Conservation (phyloP, 192 early-diverging fungal species). For the Polychytrium aggregatum region DNA sequence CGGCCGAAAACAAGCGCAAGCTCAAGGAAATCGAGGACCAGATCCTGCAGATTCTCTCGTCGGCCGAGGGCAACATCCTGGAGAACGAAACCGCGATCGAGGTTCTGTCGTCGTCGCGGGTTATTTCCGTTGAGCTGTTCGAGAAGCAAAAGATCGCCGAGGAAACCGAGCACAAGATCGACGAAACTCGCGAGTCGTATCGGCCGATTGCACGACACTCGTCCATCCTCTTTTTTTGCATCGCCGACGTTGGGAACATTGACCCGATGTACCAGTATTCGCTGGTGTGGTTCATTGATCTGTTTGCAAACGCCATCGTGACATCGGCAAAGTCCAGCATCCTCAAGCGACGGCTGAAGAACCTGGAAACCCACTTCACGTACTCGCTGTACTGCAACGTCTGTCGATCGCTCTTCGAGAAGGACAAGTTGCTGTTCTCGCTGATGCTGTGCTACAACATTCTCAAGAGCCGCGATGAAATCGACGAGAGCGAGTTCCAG, state of each 20-base stretch:
- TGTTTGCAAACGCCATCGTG: conserved; percentile 41
- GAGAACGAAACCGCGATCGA: conserved; percentile 57
- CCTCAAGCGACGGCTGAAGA: conserved; percentile 49
- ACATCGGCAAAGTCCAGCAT: conserved; percentile 43
- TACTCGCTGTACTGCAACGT: conserved; percentile 56
- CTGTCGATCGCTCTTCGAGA: conserved; percentile 57
- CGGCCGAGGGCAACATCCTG: conserved; percentile 54
- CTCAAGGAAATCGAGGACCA: conserved; percentile 58
- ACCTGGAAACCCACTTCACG: conserved; percentile 51
- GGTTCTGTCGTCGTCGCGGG: conserved; percentile 44
- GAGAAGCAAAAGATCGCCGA: conserved; percentile 60
- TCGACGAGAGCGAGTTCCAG: conserved; percentile 39
- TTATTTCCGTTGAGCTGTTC: conserved; percentile 44
- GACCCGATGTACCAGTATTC: conserved; percentile 65
- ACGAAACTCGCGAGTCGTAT: conserved; percentile 55
- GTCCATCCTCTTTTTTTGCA: conserved; percentile 50
- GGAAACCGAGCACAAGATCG: conserved; percentile 56
- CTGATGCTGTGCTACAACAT: conserved; percentile 46
- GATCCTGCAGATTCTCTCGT: conserved; percentile 48
- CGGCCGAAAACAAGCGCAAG: conserved; percentile 50
- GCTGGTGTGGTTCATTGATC: conserved; percentile 54
- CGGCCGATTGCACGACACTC: conserved; percentile 56
- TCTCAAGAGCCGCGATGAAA: conserved; percentile 32
- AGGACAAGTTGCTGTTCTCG: conserved; percentile 56
- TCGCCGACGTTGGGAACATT: conserved; percentile 54